phyloP scores from a whole-genome alignment of 2,329 filamentous ascomycete species.

The Xylariaceae sp. region DNA sequence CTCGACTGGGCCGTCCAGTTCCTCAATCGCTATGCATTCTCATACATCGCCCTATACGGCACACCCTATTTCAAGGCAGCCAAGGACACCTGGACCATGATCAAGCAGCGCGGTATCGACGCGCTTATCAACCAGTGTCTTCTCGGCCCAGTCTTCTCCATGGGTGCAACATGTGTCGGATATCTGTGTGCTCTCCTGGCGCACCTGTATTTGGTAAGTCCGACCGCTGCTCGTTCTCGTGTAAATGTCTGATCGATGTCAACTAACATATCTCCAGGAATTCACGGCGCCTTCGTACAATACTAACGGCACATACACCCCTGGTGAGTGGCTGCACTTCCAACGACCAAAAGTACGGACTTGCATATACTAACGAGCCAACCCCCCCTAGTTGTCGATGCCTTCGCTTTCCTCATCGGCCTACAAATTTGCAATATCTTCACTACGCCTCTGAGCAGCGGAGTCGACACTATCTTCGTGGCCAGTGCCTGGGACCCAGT shows the following conservation, averaged over 20 bases:
- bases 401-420: constrained; percentile 72
- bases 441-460: constrained; percentile 78
- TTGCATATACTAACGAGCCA: constrained; percentile 1
- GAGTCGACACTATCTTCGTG: constrained; percentile 90
- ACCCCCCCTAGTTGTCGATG: constrained; percentile 23
- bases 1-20: constrained; percentile 84
- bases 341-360: too few species aligned
- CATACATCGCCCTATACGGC: constrained; percentile 87
- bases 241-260: constrained; percentile 50
- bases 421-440: constrained; percentile 87
- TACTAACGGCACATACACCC: constrained; percentile 22
- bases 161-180: constrained; percentile 66
- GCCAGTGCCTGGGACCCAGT: constrained; percentile 65
- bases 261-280: constrained; percentile 10
- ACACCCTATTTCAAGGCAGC: constrained; percentile 81
- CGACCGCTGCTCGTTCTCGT: too few species aligned
- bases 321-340: constrained; percentile 18
- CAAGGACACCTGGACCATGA: constrained; percentile 83
- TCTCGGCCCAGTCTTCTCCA: constrained; percentile 58
- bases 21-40: constrained; percentile 88
- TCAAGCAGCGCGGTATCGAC: constrained; percentile 86
- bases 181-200: constrained; percentile 76
- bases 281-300: constrained; percentile 26
- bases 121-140: constrained; percentile 86
- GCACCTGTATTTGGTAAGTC: constrained; percentile 80